Evolutionary conservation across 179 eudicot genomes (phyloP).

Genomic region (Pouteria campechiana): DNA sequence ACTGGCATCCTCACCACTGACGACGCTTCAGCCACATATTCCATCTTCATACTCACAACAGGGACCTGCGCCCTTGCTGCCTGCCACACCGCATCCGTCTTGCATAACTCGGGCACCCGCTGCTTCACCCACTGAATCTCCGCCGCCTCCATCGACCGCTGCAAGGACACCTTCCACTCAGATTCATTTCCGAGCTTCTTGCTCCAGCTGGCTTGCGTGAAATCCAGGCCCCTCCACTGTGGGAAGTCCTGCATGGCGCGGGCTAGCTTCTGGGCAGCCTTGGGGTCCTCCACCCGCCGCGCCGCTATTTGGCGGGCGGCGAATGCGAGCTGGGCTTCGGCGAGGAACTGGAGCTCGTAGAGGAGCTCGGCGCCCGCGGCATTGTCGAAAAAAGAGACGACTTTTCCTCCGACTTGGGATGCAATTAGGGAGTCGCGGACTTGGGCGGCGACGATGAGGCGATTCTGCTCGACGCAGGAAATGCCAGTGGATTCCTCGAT

Average conservation of each 20-base stretch:
- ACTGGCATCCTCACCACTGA: conserved; percentile 63
- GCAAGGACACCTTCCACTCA: conserved; percentile 23
- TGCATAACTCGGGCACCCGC: conserved; percentile 24
- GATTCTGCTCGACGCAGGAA: conserved; percentile 65
- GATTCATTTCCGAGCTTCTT: conserved; percentile 26
- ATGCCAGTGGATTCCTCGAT: conserved; percentile 77
- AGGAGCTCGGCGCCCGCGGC: conserved; percentile 51
- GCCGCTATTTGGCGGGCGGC: conserved; percentile 29
- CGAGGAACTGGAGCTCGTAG: conserved; percentile 55
- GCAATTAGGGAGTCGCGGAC: conserved; percentile 47
- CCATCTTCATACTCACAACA: conserved; percentile 58
- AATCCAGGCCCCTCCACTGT: conserved; percentile 40
- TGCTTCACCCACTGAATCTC: conserved; percentile 38
- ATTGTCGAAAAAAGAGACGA: conserved; percentile 42
- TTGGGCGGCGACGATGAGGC: conserved; percentile 64
- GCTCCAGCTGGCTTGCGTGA: conserved; percentile 47
- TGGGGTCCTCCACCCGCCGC: conserved; percentile 43
- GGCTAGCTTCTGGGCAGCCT: conserved; percentile 50
- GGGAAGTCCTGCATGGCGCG: conserved; percentile 72
- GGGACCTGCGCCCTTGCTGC: conserved; percentile 50
- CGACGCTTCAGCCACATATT: conserved; percentile 72
- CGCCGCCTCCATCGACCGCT: conserved; percentile 38
- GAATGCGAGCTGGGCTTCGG: conserved; percentile 31
- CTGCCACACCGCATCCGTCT: conserved; percentile 4
- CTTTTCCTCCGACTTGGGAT: conserved; percentile 15